Evolutionary conservation across 805 yeast genomes (phyloP).

Genomic region (Wickerhamomyces ciferrii): DNA sequence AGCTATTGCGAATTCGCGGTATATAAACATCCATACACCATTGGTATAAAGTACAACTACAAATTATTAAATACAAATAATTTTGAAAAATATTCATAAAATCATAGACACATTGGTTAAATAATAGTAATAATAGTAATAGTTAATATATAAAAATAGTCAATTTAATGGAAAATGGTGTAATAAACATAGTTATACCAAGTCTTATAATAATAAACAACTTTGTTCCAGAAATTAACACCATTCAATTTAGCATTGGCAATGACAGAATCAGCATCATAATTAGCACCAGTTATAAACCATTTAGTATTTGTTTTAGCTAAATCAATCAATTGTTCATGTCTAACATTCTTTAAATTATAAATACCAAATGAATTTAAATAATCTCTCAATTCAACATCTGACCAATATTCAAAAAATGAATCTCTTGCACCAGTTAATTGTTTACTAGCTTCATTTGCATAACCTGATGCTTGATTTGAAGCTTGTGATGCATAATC

Average conservation of each 20-base stretch:
- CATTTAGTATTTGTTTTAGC: conserved; percentile 38
- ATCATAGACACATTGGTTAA: background rate
- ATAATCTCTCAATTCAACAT: conserved; percentile 36
- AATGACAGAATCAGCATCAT: background rate
- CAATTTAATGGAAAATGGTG: conserved; percentile 1
- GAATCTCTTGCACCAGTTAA: conserved; percentile 12
- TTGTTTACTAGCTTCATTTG: conserved; percentile 4
- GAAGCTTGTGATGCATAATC: conserved; percentile 7
- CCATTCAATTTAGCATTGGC: conserved; percentile 6
- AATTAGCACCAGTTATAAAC: conserved; percentile 26
- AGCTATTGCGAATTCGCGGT: no score
- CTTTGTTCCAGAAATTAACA: conserved; percentile 5
- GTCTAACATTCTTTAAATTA: conserved; percentile 19
- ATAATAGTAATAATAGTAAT: no score
- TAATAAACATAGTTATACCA: conserved; percentile 6
- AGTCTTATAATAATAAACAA: conserved; percentile 2
- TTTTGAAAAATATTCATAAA: no score
- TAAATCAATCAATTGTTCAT: conserved; percentile 29
- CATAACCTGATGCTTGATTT: conserved; percentile 7
- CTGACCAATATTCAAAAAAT: conserved; percentile 35
- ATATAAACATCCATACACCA: no score
- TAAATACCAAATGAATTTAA: conserved; percentile 37
- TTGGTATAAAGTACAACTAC: no score
- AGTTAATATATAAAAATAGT: no score
- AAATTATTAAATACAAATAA: no score